Percentiles rank a stretch among this genome's conserved stretches.
These are phyloP conservation scores for Neonectria faginata DNA, from an alignment of 2,329 filamentous ascomycete genomes.

Conservation along the genomic window DNA sequence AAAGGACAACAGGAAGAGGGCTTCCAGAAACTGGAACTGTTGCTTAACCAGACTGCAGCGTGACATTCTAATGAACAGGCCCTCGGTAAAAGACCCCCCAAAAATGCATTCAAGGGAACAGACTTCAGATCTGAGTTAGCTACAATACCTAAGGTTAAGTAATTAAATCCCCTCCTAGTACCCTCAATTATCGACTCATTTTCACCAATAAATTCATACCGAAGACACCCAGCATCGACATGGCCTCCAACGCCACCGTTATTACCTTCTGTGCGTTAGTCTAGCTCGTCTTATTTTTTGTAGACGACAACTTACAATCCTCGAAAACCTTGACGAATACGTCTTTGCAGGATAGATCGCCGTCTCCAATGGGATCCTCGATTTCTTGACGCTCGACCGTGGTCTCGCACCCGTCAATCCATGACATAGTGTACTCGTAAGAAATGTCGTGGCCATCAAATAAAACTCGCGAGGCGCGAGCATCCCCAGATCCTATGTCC, in stretches of 20 bases:
- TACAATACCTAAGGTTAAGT: too few relatives aligned
- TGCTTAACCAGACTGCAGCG: conserved; percentile 11
- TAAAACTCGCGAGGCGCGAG: too few relatives aligned
- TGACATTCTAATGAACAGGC: conserved; percentile 15
- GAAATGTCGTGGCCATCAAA: too few relatives aligned
- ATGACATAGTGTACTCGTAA: conserved; percentile 6
- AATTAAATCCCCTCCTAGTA: too few relatives aligned
- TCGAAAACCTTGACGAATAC: not conserved
- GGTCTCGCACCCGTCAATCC: conserved; percentile 22
- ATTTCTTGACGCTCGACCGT: conserved; percentile 9
- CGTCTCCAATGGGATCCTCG: not conserved
- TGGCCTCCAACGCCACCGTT: conserved; percentile 21
- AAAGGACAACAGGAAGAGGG: not conserved
- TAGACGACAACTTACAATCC: conserved; percentile 9
- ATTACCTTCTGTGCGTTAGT: conserved; percentile 13
- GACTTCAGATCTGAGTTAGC: too few relatives aligned
- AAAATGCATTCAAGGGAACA: too few relatives aligned
- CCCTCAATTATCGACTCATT: not conserved
- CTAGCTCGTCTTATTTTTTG: too few relatives aligned
- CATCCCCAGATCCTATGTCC: not conserved
- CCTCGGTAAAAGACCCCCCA: conserved; percentile 1
- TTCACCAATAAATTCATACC: not conserved
- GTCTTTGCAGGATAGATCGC: not conserved
- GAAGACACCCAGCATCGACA: conserved; percentile 21
- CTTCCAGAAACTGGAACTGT: not conserved